Conservation (phyloP, 768 basidiomycete species). For the Panaeolus cyanescens region DNA sequence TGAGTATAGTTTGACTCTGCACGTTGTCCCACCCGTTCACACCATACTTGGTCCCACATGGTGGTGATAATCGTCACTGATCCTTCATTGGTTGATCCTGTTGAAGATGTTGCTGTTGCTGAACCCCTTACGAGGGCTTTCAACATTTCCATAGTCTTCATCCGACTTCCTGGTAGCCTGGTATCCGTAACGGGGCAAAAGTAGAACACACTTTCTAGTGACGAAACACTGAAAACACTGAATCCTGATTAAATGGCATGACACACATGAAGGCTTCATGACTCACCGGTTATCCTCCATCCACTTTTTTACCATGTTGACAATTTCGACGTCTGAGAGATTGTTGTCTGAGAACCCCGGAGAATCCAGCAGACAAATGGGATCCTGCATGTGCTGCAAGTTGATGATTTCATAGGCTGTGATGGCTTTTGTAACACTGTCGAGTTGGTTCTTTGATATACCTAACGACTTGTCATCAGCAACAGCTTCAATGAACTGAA, state of each 20-base stretch:
- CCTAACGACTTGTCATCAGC: neutral
- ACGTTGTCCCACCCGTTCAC: too few species aligned
- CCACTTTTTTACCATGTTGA: neutral
- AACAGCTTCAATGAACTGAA: neutral
- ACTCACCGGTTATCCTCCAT: neutral
- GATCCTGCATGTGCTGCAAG: neutral
- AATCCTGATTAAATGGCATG: too few species aligned
- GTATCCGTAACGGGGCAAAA: neutral
- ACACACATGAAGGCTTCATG: neutral
- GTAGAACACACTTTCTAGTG: neutral
- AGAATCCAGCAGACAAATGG: neutral
- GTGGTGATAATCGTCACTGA: neutral
- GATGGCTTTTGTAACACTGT: neutral
- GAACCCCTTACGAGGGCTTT: neutral
- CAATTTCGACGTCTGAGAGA: neutral
- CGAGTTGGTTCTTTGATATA: neutral
- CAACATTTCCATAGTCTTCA: neutral
- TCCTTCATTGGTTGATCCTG: too few species aligned
- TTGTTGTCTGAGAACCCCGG: neutral
- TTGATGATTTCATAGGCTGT: neutral
- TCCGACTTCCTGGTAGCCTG: neutral
- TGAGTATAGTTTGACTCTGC: neutral
- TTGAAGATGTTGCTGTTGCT: too few species aligned
- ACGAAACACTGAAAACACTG: neutral
- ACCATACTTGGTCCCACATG: neutral